These are phyloP conservation scores for Suhomyces terraborum DNA, from an alignment of 1,139 yeast genomes.

Conservation along the genomic window DNA sequence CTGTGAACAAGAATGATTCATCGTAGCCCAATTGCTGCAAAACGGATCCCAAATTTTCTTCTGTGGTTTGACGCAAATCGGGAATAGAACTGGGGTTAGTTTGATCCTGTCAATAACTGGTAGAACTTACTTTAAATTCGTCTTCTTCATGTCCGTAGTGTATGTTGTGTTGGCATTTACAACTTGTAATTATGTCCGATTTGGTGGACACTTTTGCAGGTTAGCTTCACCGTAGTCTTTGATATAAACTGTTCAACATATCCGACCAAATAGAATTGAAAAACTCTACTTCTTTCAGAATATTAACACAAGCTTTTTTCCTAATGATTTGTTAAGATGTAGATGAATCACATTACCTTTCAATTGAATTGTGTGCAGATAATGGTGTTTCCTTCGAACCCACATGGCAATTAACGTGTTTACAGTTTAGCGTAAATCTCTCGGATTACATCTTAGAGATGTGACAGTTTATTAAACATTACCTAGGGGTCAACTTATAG, in stretches of 20 bases:
- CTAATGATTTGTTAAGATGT: not conserved
- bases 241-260: too few relatives aligned
- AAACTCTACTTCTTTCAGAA: too few relatives aligned
- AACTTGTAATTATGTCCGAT: slow-evolving; percentile 1
- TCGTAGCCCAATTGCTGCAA: slow-evolving; percentile 60
- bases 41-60: slow-evolving; percentile 48
- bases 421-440: slow-evolving; percentile 4
- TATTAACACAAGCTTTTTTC: too few relatives aligned
- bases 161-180: slow-evolving; percentile 9
- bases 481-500: slow-evolving; percentile 5
- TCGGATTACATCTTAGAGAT: not conserved
- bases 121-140: slow-evolving; percentile 32
- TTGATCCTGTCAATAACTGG: not conserved
- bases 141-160: slow-evolving; percentile 24
- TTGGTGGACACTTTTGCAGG: slow-evolving; percentile 2
- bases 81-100: slow-evolving; percentile 37
- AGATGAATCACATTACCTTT: not conserved
- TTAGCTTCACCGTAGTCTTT: too few relatives aligned
- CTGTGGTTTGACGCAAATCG: slow-evolving; percentile 52
- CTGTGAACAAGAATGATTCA: slow-evolving; percentile 59
- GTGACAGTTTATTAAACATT: slow-evolving; percentile 1
- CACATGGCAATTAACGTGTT: not conserved
- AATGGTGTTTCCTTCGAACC: too few relatives aligned
- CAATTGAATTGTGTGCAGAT: not conserved
- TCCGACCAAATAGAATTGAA: too few relatives aligned